A percentile compares a stretch with the other conserved stretches of the same genome.
phyloP scores from a whole-genome alignment of 192 early-diverging fungal genomes.

The Dimargaris cristalligena region DNA sequence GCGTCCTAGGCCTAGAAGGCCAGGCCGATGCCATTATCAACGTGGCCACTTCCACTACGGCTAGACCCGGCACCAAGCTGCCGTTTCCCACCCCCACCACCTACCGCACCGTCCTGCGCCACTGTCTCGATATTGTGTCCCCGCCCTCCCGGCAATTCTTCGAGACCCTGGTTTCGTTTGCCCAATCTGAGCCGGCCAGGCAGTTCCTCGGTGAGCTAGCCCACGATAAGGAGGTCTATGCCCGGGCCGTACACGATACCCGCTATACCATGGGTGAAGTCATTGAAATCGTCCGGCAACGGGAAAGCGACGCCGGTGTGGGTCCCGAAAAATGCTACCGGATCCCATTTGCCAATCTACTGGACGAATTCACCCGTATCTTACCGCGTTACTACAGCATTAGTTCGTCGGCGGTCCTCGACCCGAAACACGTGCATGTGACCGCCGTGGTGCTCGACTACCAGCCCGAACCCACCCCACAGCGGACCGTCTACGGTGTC shows the following conservation, averaged over 20 bases:
- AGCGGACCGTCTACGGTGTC: constrained; percentile 54
- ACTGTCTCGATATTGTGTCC: constrained; percentile 79
- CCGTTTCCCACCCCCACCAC: constrained; percentile 81
- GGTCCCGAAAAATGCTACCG: constrained; percentile 20
- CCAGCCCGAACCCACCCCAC: constrained; percentile 29
- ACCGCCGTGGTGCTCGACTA: constrained; percentile 86
- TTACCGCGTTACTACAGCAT: constrained; percentile 93
- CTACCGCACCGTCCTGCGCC: constrained; percentile 68
- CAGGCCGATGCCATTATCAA: constrained; percentile 51
- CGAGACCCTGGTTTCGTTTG: constrained; percentile 38
- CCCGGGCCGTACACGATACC: constrained; percentile 34
- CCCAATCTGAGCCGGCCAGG: constrained; percentile 33
- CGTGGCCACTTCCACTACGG: constrained; percentile 51
- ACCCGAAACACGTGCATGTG: constrained; percentile 57
- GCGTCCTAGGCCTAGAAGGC: constrained; percentile 38
- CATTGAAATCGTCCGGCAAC: constrained; percentile 43
- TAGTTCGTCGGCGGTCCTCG: constrained; percentile 69
- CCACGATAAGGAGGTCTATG: constrained; percentile 51
- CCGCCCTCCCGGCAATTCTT: constrained; percentile 55
- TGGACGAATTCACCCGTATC: constrained; percentile 68
- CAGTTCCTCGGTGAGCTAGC: constrained; percentile 35
- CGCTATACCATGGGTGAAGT: constrained; percentile 60
- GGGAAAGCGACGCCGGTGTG: constrained; percentile 20
- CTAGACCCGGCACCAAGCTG: constrained; percentile 55
- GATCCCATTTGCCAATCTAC: constrained; percentile 66